A percentile compares a stretch with the other conserved stretches of the same genome.
Conservation (phyloP, 345 rosid species). For the Pugionium dolabratum region DNA sequence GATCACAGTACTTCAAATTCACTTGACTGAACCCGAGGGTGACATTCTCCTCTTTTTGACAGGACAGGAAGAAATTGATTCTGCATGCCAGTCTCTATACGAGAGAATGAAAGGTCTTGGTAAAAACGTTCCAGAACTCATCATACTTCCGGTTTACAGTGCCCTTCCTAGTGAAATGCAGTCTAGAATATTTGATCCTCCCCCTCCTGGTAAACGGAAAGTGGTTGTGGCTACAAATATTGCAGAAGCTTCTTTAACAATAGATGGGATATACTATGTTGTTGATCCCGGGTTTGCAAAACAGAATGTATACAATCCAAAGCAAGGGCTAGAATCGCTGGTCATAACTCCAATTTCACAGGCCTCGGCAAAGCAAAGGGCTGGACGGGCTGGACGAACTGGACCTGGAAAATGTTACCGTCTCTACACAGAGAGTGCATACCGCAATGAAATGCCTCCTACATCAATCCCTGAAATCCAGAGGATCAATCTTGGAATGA, state of each 20-base stretch:
- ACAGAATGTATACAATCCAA: conserved; percentile 79
- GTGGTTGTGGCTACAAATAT: conserved; percentile 87
- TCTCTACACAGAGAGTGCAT: conserved; percentile 76
- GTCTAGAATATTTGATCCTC: conserved; percentile 82
- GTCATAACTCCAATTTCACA: conserved; percentile 83
- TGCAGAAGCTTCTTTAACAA: conserved; percentile 81
- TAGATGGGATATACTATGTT: conserved; percentile 78
- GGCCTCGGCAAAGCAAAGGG: conserved; percentile 85
- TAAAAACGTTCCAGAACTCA: conserved; percentile 70
- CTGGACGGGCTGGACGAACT: conserved; percentile 88
- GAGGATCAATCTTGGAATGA: conserved; percentile 77
- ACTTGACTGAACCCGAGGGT: conserved; percentile 89
- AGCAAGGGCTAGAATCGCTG: conserved; percentile 75
- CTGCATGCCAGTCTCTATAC: conserved; percentile 72
- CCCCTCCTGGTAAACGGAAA: conserved; percentile 79
- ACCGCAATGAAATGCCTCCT: conserved; percentile 62
- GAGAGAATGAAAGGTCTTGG: conserved; percentile 77
- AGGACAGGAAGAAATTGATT: conserved; percentile 87
- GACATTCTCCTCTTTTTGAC: conserved; percentile 80
- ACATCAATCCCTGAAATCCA: conserved; percentile 86
- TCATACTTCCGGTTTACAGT: conserved; percentile 79
- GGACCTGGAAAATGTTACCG: conserved; percentile 90
- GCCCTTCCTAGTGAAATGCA: conserved; percentile 92
- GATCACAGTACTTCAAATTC: conserved; percentile 74
- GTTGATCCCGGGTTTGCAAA: conserved; percentile 88